phyloP scores from a whole-genome alignment of 768 basidiomycete genomes.

The Piloderma croceum region DNA sequence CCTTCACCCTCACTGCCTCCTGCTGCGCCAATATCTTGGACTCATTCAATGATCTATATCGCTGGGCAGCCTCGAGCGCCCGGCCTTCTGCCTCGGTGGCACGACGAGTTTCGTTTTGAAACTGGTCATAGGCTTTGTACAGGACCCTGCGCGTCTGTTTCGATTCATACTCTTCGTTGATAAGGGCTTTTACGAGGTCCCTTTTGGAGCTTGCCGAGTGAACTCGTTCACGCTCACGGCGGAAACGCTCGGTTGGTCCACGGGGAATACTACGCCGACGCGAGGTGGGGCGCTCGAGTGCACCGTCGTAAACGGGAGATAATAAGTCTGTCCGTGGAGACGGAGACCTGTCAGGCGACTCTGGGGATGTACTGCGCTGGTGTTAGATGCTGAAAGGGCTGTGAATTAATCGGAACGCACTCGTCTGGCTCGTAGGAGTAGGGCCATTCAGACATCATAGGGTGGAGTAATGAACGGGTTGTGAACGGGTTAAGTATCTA shows the following conservation, averaged over 20 bases:
- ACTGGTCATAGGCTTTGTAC: constrained; percentile 31
- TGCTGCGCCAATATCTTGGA: constrained; percentile 25
- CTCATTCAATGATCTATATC: constrained; percentile 26
- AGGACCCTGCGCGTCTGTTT: constrained; percentile 35
- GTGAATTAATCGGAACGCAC: background rate
- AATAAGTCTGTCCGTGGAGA: background rate
- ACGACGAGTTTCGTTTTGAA: constrained; percentile 32
- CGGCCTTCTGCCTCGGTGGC: constrained; percentile 31
- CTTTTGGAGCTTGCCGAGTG: constrained; percentile 25
- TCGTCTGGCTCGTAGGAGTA: background rate
- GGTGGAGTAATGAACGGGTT: too few relatives aligned
- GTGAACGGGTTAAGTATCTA: too few relatives aligned
- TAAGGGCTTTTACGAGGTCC: constrained; percentile 29
- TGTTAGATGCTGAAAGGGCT: background rate
- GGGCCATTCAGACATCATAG: background rate
- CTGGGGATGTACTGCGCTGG: background rate
- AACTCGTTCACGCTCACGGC: constrained; percentile 28
- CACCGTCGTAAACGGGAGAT: constrained; percentile 13
- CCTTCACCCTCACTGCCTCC: constrained; percentile 27
- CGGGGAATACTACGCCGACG: constrained; percentile 8
- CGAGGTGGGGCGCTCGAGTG: constrained; percentile 5
- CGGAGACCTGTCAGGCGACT: background rate
- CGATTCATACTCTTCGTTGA: constrained; percentile 37
- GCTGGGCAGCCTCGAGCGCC: constrained; percentile 24
- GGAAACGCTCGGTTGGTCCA: constrained; percentile 28